Evolutionary conservation across 495 filamentous ascomycete species (phyloP).

Genomic region (Hypoxylon fuscum): DNA sequence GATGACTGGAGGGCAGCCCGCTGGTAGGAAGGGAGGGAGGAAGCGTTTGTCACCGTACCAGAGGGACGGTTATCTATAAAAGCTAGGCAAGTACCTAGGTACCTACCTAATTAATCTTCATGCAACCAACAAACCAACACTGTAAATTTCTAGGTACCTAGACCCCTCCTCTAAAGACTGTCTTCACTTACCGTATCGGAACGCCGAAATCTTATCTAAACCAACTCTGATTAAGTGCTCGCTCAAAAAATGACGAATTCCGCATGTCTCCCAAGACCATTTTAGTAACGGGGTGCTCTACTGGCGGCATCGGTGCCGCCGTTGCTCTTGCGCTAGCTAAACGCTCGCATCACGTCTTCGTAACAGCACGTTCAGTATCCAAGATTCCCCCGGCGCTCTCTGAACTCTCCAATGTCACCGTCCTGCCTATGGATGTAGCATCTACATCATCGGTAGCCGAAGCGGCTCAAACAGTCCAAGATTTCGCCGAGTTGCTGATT

Average conservation of each 20-base stretch:
- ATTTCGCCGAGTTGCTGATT: not conserved
- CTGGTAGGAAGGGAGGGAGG: not conserved
- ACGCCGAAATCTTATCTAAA: too few species aligned
- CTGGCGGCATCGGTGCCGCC: constrained; percentile 54
- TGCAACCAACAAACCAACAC: too few species aligned
- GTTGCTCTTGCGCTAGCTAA: constrained; percentile 38
- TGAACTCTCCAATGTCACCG: not conserved
- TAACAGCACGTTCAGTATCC: not conserved
- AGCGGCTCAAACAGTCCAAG: not conserved
- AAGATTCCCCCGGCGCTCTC: not conserved
- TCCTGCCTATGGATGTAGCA: not conserved
- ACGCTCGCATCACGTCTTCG: not conserved
- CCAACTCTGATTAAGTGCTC: too few species aligned
- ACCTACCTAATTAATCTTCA: too few species aligned
- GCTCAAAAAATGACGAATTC: too few species aligned
- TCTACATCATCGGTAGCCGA: not conserved
- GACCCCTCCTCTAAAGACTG: too few species aligned
- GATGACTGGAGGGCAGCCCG: not conserved
- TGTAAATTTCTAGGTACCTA: too few species aligned
- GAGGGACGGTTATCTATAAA: too few species aligned
- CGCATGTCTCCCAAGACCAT: constrained; percentile 8
- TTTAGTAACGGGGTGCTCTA: constrained; percentile 48
- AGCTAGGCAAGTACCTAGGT: too few species aligned
- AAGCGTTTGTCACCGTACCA: not conserved
- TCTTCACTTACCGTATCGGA: too few species aligned